A percentile compares a stretch with the other conserved stretches of the same genome.
These are phyloP conservation scores for Pueraria montana DNA, from an alignment of 306 rosid genomes.

Conservation along the genomic window DNA sequence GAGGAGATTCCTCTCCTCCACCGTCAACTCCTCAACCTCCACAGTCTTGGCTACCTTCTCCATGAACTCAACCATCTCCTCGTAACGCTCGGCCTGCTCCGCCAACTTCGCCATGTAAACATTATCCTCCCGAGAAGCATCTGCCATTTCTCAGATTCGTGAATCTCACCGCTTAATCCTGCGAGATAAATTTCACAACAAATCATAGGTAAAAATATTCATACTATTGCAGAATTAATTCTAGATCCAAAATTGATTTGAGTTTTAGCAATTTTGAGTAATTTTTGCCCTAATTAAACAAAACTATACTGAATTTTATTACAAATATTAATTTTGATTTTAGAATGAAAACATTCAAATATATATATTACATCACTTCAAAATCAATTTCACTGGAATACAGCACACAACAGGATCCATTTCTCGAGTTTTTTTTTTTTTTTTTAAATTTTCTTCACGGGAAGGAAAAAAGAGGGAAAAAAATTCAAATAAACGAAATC, in stretches of 20 bases:
- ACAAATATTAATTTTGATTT: background rate
- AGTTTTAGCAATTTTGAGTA: background rate
- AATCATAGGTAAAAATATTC: too few relatives aligned
- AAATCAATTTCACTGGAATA: background rate
- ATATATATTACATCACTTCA: background rate
- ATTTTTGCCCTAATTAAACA: background rate
- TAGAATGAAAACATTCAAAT: background rate
- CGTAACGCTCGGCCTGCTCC: conserved; percentile 91
- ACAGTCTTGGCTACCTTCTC: conserved; percentile 91
- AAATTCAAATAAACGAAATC: background rate
- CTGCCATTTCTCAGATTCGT: conserved; percentile 36
- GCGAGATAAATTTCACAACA: background rate
- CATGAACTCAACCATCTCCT: conserved; percentile 99
- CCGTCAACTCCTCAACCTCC: conserved; percentile 84
- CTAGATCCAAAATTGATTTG: too few relatives aligned
- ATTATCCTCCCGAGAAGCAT: conserved; percentile 81
- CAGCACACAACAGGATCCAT: background rate
- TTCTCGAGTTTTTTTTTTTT: background rate
- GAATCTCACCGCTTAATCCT: conserved; percentile 20
- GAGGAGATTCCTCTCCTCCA: conserved; percentile 91
- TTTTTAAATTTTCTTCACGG: too few relatives aligned
- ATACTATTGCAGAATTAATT: too few relatives aligned
- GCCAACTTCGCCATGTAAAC: conserved; percentile 96
- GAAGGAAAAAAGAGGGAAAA: background rate
- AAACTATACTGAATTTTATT: background rate